Evolutionary conservation across 345 rosid species (phyloP), one percentile per base, ranked within the genome.

Genomic region (Eutrema japonicum): DNA sequence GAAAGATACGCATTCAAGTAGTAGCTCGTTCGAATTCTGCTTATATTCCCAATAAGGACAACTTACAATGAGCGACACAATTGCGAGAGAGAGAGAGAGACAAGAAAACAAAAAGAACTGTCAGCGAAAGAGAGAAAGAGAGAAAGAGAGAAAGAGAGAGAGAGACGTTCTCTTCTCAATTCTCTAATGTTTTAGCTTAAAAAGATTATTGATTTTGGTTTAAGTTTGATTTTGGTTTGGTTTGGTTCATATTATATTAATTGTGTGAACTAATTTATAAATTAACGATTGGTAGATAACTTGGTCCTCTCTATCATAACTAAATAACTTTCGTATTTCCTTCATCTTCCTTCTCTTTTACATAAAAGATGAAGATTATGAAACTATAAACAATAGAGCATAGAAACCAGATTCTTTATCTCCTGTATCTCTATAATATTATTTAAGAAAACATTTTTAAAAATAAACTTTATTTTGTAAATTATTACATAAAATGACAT

Each of bases 1-100:
- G 51, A 68, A 13, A 60, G 51, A 52, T 10, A 66, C 71, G 74
- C 92, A 83, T 86, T 71, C 63, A 73, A 51, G 75, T 18, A 51
- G 75, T 18, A 67, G 70, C 50, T 73, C 68, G 55, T 56, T 56
- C 8, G 64, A 64, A 10, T 43, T 58, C 14, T 41, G 46, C 22
- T 54, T 18, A 12, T 32, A 38, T 46, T 64, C 41, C 7, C 57
- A 26, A 61, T 41, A 73, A 55, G 57, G 72, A 37, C 35, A 57
- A 33, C 32, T 67, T 30, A 47, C 35, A 4, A 50, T 50, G 16
- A 26, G 49, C 13, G 52, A 68, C 18, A 68, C 35, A 50, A 38
- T 18, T 79, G 75, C 79, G 71, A 62, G 78, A 60, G 75, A 79
- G 69, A 51, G 62, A 1, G 43, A 16, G 57, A 68, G 49, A 70